Percentiles rank a stretch among this genome's conserved stretches.
Evolutionary conservation across 2,329 filamentous ascomycete genomes (phyloP).

Genomic region (Fusarium irregulare): DNA sequence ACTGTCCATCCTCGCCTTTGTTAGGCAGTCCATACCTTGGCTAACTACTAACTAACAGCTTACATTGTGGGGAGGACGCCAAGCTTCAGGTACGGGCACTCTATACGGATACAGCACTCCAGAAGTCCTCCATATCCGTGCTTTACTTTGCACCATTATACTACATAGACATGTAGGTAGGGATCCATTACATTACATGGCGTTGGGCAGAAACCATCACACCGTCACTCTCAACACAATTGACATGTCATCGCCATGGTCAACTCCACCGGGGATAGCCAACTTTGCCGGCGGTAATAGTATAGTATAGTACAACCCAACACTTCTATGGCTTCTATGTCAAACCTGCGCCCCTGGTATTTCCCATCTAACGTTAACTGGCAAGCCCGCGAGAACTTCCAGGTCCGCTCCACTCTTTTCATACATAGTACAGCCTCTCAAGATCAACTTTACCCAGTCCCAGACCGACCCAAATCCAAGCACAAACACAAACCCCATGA

Average conservation of each 20-base stretch:
- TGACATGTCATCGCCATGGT: background rate
- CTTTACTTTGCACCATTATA: background rate
- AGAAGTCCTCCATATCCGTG: background rate
- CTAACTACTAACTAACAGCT: background rate
- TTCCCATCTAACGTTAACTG: slow-evolving; percentile 26
- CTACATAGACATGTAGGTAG: background rate
- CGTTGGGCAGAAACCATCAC: slow-evolving; percentile 41
- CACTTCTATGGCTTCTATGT: slow-evolving; percentile 36
- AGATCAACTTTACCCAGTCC: background rate
- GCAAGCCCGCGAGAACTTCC: slow-evolving; percentile 42
- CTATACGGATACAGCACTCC: background rate
- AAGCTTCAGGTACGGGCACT: slow-evolving; percentile 7
- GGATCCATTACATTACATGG: background rate
- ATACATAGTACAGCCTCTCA: slow-evolving; percentile 24
- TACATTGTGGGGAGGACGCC: slow-evolving; percentile 15
- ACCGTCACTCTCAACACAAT: slow-evolving; percentile 23
- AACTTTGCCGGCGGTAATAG: slow-evolving; percentile 5
- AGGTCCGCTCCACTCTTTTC: slow-evolving; percentile 29
- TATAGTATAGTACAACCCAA: background rate
- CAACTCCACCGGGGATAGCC: slow-evolving; percentile 1
- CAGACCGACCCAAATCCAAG: background rate
- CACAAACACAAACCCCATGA: slow-evolving; percentile 7
- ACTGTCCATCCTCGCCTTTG: slow-evolving; percentile 31
- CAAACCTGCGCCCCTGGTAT: slow-evolving; percentile 37
- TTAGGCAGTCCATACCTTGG: slow-evolving; percentile 2